Conservation (phyloP, 2,329 filamentous ascomycete genomes). For the Fusarium sulawesiense region DNA sequence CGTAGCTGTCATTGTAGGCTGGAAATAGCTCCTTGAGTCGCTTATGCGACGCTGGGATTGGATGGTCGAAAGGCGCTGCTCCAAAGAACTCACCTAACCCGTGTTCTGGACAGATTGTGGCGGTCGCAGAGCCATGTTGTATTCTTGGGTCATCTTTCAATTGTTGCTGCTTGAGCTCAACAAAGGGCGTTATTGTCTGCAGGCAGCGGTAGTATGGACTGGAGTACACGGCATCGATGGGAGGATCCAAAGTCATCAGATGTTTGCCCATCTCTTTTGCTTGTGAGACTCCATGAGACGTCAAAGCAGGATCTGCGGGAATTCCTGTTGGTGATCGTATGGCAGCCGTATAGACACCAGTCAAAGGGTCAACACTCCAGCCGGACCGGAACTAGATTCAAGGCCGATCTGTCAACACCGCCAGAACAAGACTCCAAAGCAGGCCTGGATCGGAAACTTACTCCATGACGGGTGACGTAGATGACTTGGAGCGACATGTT, state of each 20-base stretch:
- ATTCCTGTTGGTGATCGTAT: slow-evolving; percentile 88
- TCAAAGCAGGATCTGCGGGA: slow-evolving; percentile 86
- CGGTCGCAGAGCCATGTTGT: slow-evolving; percentile 35
- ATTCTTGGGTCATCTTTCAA: slow-evolving; percentile 14
- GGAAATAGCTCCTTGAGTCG: slow-evolving; percentile 77
- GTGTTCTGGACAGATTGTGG: slow-evolving; percentile 65
- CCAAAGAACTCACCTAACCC: slow-evolving; percentile 91
- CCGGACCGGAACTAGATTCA: slow-evolving; percentile 81
- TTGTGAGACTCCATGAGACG: slow-evolving; percentile 87
- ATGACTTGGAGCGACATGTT: slow-evolving; percentile 76
- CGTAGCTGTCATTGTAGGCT: slow-evolving; percentile 67
- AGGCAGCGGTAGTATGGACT: slow-evolving; percentile 90
- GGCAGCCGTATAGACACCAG: slow-evolving; percentile 79
- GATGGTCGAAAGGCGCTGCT: slow-evolving; percentile 85
- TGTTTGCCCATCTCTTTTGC: slow-evolving; percentile 79
- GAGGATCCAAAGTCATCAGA: slow-evolving; percentile 70
- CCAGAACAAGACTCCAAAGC: neutral
- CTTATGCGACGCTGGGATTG: slow-evolving; percentile 74
- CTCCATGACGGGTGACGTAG: slow-evolving; percentile 80
- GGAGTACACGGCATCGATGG: slow-evolving; percentile 81
- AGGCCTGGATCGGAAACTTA: slow-evolving; percentile 57
- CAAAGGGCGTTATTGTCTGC: slow-evolving; percentile 81
- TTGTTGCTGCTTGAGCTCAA: slow-evolving; percentile 56
- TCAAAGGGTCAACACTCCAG: slow-evolving; percentile 85
- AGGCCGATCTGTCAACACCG: slow-evolving; percentile 31